Evolutionary conservation across 139 green algal genomes (phyloP).

Genomic region (Nannochloris sp.): DNA sequence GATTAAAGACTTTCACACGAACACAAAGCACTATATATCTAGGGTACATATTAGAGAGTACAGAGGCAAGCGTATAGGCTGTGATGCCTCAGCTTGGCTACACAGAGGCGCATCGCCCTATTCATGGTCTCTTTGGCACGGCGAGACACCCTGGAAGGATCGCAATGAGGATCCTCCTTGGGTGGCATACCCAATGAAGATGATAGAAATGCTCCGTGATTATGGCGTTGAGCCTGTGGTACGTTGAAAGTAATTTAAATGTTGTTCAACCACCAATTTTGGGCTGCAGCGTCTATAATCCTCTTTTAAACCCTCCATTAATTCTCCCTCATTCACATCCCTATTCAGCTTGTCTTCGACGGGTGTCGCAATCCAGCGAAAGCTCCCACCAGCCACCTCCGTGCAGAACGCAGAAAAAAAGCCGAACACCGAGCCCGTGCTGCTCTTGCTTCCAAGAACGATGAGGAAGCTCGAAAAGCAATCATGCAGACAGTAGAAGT

Average conservation of each 20-base stretch:
- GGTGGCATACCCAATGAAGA: conserved; percentile 78
- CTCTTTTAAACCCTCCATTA: not conserved
- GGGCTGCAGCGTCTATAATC: not conserved
- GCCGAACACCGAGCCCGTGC: not conserved
- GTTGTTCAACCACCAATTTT: not conserved
- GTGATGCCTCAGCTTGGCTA: conserved; percentile 92
- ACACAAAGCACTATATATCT: conserved; percentile 4
- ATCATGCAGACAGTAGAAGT: conserved; percentile 29
- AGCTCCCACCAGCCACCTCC: conserved; percentile 9
- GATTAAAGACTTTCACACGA: conserved; percentile 11
- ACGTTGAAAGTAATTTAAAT: not conserved
- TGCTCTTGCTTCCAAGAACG: conserved; percentile 2
- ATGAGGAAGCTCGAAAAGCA: conserved; percentile 10
- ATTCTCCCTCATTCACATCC: not conserved
- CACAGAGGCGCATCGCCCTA: conserved; percentile 83
- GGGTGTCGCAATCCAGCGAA: conserved; percentile 26
- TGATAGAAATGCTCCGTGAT: conserved; percentile 55
- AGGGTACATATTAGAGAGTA: conserved; percentile 62
- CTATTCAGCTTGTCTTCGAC: conserved; percentile 29
- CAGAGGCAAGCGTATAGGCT: conserved; percentile 54
- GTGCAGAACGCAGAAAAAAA: conserved; percentile 7
- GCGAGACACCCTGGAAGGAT: conserved; percentile 19
- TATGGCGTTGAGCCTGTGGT: conserved; percentile 67
- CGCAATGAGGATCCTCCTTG: conserved; percentile 29
- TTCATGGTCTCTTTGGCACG: conserved; percentile 67